A percentile compares a stretch with the other conserved stretches of the same genome.
These are phyloP conservation scores for Cordyceps tenuipes DNA, from an alignment of 2,329 filamentous ascomycete genomes.

Conservation along the genomic window DNA sequence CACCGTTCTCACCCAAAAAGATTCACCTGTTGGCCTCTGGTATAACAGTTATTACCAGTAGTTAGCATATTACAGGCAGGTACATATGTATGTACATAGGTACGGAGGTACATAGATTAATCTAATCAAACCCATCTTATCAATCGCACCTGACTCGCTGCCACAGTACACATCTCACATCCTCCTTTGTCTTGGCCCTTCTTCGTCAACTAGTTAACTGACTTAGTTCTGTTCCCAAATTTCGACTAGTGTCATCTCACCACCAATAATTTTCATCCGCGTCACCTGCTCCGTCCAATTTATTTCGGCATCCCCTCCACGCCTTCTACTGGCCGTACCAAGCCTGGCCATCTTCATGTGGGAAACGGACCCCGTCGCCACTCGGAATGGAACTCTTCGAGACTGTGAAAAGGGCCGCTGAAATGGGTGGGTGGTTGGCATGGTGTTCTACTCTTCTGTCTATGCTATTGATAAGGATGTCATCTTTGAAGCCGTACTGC, in stretches of 20 bases:
- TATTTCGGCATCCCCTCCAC: background rate
- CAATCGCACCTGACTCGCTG: background rate
- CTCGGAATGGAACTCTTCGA: background rate
- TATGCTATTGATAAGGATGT: background rate
- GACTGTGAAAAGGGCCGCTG: background rate
- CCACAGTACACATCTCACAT: background rate
- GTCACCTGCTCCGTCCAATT: background rate
- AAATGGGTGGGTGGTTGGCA: background rate
- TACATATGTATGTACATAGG: too few relatives aligned
- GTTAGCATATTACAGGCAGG: too few relatives aligned
- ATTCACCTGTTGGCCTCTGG: background rate
- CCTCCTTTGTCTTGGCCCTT: background rate
- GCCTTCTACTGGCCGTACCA: background rate
- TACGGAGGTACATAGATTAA: background rate
- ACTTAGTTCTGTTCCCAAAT: background rate
- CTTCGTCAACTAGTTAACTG: background rate
- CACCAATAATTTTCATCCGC: background rate
- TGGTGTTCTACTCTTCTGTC: background rate
- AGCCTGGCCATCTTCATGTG: background rate
- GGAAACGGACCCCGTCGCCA: background rate
- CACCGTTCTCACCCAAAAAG: background rate
- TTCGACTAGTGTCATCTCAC: background rate
- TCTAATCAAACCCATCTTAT: conserved; percentile 4
- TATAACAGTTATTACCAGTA: too few relatives aligned
- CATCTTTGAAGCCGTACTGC: background rate